Evolutionary conservation across 2,329 filamentous ascomycete genomes (phyloP), one percentile per base, ranked within the genome.

Genomic region (Didymosphaeria variabile): DNA sequence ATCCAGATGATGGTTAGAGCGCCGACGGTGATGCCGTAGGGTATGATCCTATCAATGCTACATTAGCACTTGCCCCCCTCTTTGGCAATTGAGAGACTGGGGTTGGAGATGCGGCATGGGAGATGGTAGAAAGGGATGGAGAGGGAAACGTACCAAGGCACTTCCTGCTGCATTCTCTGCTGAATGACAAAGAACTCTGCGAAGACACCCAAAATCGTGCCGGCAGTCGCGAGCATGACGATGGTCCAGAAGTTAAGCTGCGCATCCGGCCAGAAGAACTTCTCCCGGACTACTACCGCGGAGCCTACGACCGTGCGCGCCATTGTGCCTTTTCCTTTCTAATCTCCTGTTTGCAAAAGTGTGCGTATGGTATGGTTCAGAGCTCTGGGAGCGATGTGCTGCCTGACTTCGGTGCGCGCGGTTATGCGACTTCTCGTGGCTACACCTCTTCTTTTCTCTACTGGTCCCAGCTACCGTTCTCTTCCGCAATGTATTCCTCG

Each of bases 161-260:
- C 84, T n/a, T 82, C 85, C 29, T 87, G 67, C 29, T 79, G 70
- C 73, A 89, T 79, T 46, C 84, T 81, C 42, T 82, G 78, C 75
- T 90, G 87, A 23, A 88, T 84, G 2, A 78, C 68, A 74, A 89
- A 85, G 68, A 90, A 88, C 75, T 84, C 83, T 19, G 86, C 83
- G 69, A 86, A 88, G 46, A 90, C 82, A 8, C 87, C 87, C 1
- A 89, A 78, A 57, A 87, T 83, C 55, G 84, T 83, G 29, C 85
- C 82, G 12, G 86, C 86, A 1, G 84, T 83, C 0, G 82, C 84
- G 17, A 89, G 80, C 73, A 89, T 87, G 66, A 88, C 80, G 67
- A 89, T 84, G 56, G 87, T 85, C 87, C 87, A 90, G 69, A 88
- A 77, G 70, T 89, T 89, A 66, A 90, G 82, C 69, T 89, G 87